These are phyloP conservation scores for Penicillium crystallinum DNA, from an alignment of 495 filamentous ascomycete species.

Conservation along the genomic window DNA sequence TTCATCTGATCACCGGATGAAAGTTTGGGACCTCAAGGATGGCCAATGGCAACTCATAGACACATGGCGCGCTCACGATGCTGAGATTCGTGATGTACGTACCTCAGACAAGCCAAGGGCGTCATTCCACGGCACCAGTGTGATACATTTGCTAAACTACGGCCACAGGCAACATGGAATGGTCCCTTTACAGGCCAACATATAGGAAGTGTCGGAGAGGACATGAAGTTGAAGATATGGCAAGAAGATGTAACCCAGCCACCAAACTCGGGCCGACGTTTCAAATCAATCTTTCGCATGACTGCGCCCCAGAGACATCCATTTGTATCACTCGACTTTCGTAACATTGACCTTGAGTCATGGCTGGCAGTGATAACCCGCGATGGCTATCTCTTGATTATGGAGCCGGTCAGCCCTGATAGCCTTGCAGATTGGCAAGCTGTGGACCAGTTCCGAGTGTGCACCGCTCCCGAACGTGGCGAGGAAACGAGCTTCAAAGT, in stretches of 20 bases:
- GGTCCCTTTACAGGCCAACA: conserved; percentile 57
- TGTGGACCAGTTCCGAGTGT: conserved; percentile 64
- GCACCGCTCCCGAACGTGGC: conserved; percentile 56
- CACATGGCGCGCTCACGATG: conserved; percentile 85
- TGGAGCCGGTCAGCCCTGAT: conserved; percentile 84
- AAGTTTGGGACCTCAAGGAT: conserved; percentile 82
- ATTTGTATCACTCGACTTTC: conserved; percentile 75
- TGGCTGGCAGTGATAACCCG: conserved; percentile 80
- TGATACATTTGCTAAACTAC: conserved; percentile 11
- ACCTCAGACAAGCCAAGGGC: neutral
- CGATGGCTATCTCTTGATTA: conserved; percentile 72
- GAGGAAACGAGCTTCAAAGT: conserved; percentile 85
- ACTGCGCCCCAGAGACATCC: conserved; percentile 54
- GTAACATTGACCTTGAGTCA: conserved; percentile 65
- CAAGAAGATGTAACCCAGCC: conserved; percentile 75
- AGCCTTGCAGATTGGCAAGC: conserved; percentile 69
- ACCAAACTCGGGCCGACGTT: conserved; percentile 67
- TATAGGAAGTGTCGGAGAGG: conserved; percentile 69
- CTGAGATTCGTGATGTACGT: conserved; percentile 82
- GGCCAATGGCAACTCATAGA: conserved; percentile 76
- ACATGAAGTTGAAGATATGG: conserved; percentile 86
- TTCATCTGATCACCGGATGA: conserved; percentile 87
- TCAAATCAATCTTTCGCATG: conserved; percentile 58
- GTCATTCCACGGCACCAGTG: neutral
- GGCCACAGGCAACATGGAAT: conserved; percentile 70